Evolutionary conservation across 768 basidiomycete species (phyloP), one percentile per base, ranked within the genome.

Genomic region (Pluteus cervinus): DNA sequence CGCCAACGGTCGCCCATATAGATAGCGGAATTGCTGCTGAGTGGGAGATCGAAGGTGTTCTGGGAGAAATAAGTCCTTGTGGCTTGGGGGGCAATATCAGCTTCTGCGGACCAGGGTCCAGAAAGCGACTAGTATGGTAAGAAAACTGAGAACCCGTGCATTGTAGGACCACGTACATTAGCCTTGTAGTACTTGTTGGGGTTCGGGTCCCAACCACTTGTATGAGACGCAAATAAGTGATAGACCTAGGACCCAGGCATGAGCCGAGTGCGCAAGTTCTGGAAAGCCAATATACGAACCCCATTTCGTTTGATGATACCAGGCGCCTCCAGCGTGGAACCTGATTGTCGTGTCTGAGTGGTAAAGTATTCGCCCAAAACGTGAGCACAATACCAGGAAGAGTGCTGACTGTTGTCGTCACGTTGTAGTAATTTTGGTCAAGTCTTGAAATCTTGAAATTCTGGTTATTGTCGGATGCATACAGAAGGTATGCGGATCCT

Each of bases 1-100:
- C 73, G 56, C 78, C 77, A 81, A 34, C 78, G 71, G 51, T 81
- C 78, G 29, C 78, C 77, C 73, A 79, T 76, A 47, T 79, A 81
- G 36, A 81, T 66, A 2, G 65, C 69, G 37, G 57, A 56, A 35
- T 65, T 69, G 4, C 56, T 56, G 5, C 67, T 73, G 20, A 78
- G 53, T 10, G 65, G 61, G 31, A 78, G 51, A 49, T 78, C 74
- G 46, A 60, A 78, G 4, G 69, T 61, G 51, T 79, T 81, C 56
- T 79, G 78, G 15, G 75, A 78, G 53, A 69, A 78, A 50, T 75
- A 81, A 4, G 77, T 81, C 24, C 69, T 60, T 23, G 66, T 66
- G 22, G 65, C 55, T 39, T 58, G 39, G 2, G 76, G 69, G 4
- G 75, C 73, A 38, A 79, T 71, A 51, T 81, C 77, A 4, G 63